Conservation (phyloP, 345 rosid genomes). For the Geranium rotundifolium region DNA sequence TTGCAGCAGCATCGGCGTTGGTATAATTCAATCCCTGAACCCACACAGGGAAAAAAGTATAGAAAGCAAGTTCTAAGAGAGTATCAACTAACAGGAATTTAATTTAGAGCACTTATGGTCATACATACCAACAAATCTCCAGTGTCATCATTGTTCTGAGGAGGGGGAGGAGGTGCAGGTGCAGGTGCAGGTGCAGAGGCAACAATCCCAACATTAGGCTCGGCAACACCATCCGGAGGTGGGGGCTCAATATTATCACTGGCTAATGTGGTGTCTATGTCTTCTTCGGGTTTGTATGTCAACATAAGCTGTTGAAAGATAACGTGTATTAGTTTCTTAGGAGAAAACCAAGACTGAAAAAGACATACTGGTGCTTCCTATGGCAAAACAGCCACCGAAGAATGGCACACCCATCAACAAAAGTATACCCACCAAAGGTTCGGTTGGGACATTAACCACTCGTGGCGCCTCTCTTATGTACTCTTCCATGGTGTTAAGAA, state of each 20-base stretch:
- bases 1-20: constrained; percentile 49
- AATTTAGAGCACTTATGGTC: not conserved
- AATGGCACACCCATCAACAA: not conserved
- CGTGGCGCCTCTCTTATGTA: constrained; percentile 96
- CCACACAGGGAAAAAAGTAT: constrained; percentile 5
- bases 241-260: constrained; percentile 53
- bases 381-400: not conserved
- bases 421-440: constrained; percentile 54
- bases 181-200: constrained; percentile 19
- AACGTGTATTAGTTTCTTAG: constrained; percentile 14
- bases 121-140: constrained; percentile 71
- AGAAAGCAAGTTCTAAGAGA: not conserved
- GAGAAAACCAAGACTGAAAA: not conserved
- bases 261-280: constrained; percentile 40
- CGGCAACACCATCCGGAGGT: constrained; percentile 36
- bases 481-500: constrained; percentile 93
- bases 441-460: constrained; percentile 56
- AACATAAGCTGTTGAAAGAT: constrained; percentile 44
- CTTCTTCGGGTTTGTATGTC: constrained; percentile 74
- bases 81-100: not conserved
- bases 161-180: constrained; percentile 30
- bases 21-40: constrained; percentile 57
- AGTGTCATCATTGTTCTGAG: constrained; percentile 48
- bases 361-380: too few species aligned
- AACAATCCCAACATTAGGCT: constrained; percentile 30